Evolutionary conservation across 2,329 filamentous ascomycete genomes (phyloP).

Genomic region (Trichoderma gracile): DNA sequence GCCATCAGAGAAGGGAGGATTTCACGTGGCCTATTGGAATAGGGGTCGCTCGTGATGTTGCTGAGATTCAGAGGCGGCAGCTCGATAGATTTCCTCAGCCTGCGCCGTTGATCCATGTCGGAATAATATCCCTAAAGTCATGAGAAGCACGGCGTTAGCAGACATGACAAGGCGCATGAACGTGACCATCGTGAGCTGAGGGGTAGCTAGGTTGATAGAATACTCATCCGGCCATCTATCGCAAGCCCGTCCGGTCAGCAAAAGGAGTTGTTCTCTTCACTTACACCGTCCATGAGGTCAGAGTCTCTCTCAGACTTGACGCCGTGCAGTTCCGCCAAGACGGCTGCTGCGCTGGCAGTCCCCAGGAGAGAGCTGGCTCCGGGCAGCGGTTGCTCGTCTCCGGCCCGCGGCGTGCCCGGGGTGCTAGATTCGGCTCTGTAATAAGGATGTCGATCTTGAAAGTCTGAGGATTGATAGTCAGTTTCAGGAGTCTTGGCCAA

Average conservation of each 20-base stretch:
- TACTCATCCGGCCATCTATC: slow-evolving; percentile 33
- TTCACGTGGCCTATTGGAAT: slow-evolving; percentile 66
- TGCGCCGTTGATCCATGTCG: slow-evolving; percentile 65
- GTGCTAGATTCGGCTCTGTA: slow-evolving; percentile 65
- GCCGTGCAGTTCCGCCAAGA: slow-evolving; percentile 77
- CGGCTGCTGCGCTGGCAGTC: slow-evolving; percentile 75
- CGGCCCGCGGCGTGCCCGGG: slow-evolving; percentile 66
- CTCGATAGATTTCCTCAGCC: slow-evolving; percentile 68
- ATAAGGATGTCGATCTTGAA: slow-evolving; percentile 53
- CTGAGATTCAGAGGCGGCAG: slow-evolving; percentile 66
- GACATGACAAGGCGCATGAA: background rate
- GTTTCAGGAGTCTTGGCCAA: slow-evolving; percentile 3
- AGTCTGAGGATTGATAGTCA: slow-evolving; percentile 32
- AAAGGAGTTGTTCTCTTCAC: slow-evolving; percentile 36
- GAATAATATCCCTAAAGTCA: slow-evolving; percentile 63
- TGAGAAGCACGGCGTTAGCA: slow-evolving; percentile 9
- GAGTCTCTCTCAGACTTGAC: slow-evolving; percentile 75
- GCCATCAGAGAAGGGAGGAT: slow-evolving; percentile 79
- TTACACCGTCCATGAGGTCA: slow-evolving; percentile 71
- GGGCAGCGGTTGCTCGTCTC: slow-evolving; percentile 62
- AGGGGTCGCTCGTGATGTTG: slow-evolving; percentile 71
- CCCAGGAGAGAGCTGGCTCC: slow-evolving; percentile 52
- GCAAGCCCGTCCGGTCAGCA: slow-evolving; percentile 34
- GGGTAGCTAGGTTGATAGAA: background rate
- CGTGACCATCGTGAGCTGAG: slow-evolving; percentile 21